These are phyloP conservation scores for Trypanosoma cruzi DNA, from an alignment of 208 protist genomes.

Conservation along the genomic window DNA sequence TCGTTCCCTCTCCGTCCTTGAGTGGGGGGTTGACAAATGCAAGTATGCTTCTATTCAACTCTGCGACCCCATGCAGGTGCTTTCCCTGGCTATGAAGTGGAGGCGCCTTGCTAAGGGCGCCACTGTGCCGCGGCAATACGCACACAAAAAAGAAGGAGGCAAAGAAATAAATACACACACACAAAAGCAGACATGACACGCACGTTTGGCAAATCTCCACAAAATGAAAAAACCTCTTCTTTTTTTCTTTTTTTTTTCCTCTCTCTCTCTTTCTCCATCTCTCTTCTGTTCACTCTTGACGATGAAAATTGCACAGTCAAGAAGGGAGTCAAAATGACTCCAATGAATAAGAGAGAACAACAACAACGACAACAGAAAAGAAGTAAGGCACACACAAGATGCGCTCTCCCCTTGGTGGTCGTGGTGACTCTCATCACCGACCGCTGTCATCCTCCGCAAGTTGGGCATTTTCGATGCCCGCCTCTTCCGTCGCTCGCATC, in stretches of 20 bases:
- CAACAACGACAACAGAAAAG: slow-evolving; percentile 9
- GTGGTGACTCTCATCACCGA: neutral
- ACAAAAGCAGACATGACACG: neutral
- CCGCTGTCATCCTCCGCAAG: neutral
- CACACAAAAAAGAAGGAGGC: neutral
- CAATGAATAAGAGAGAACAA: neutral
- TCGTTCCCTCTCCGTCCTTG: neutral
- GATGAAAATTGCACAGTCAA: neutral
- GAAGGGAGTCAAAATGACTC: neutral
- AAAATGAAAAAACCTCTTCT: neutral
- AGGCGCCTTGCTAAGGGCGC: neutral
- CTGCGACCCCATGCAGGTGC: neutral
- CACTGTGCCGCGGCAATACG: neutral
- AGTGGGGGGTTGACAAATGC: neutral
- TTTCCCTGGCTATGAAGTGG: neutral
- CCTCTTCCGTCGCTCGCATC: slow-evolving; percentile 2
- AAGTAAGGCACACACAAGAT: neutral
- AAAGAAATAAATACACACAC: slow-evolving; percentile 12
- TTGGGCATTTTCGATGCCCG: slow-evolving; percentile 1
- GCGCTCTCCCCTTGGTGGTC: neutral
- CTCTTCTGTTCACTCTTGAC: neutral
- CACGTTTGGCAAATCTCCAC: no score
- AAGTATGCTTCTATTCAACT: neutral
- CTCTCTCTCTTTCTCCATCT: neutral
- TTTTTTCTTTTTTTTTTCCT: neutral